These are phyloP conservation scores for Xerocomus spinulosus DNA, from an alignment of 768 basidiomycete species.

Conservation along the genomic window DNA sequence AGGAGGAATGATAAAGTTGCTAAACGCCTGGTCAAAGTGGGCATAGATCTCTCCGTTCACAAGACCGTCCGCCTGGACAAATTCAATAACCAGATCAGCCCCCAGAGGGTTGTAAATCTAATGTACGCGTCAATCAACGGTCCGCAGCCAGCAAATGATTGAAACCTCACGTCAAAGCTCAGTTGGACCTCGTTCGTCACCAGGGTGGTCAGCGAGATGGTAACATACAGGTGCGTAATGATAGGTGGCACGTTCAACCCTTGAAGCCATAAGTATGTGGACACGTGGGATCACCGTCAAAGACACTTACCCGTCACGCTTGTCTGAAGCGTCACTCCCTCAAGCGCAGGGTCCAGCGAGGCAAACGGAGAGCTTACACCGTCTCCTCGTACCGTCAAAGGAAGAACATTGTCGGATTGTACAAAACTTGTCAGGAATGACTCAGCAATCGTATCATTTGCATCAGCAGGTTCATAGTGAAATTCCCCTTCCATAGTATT, in stretches of 20 bases:
- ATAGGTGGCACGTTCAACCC: slow-evolving; percentile 52
- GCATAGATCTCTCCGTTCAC: slow-evolving; percentile 54
- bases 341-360: slow-evolving; percentile 52
- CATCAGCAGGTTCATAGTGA: slow-evolving; percentile 59
- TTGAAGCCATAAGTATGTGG: background rate
- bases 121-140: slow-evolving; percentile 1
- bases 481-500: slow-evolving; percentile 56
- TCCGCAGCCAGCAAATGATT: background rate
- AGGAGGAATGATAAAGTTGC: slow-evolving; percentile 51
- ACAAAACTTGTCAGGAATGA: slow-evolving; percentile 58
- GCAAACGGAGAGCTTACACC: slow-evolving; percentile 54
- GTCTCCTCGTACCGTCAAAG: slow-evolving; percentile 59
- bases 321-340: slow-evolving; percentile 47
- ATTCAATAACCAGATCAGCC: slow-evolving; percentile 51
- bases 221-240: slow-evolving; percentile 53
- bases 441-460: slow-evolving; percentile 63
- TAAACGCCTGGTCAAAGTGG: slow-evolving; percentile 52
- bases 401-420: slow-evolving; percentile 43
- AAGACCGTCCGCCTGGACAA: slow-evolving; percentile 52
- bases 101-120: slow-evolving; percentile 55
- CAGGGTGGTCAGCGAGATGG: slow-evolving; percentile 48
- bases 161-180: slow-evolving; percentile 50
- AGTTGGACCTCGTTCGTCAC: slow-evolving; percentile 46
- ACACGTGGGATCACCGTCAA: background rate
- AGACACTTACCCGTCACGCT: slow-evolving; percentile 41